Evolutionary conservation across 2,329 filamentous ascomycete species (phyloP).

Genomic region (Xylariaceae sp.): DNA sequence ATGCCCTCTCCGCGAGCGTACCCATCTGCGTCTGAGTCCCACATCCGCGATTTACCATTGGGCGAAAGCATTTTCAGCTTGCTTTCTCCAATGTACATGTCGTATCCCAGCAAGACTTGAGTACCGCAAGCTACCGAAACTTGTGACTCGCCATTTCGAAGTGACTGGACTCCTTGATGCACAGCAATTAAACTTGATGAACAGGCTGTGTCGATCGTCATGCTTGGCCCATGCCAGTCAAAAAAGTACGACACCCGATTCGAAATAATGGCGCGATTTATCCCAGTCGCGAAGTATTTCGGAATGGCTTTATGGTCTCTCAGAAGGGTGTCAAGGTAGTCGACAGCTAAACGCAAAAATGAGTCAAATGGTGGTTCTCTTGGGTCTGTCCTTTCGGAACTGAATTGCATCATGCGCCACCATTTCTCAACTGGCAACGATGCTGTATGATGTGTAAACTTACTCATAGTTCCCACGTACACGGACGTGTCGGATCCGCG

Average conservation of each 20-base stretch:
- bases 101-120: conserved; percentile 16
- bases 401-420: not conserved
- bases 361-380: too few species aligned
- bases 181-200: conserved; percentile 38
- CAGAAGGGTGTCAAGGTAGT: conserved; percentile 12
- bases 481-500: conserved; percentile 2
- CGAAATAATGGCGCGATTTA: conserved; percentile 35
- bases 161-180: conserved; percentile 30
- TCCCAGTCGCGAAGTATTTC: conserved; percentile 25
- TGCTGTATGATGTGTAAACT: too few species aligned
- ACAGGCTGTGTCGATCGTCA: conserved; percentile 46
- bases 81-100: conserved; percentile 11
- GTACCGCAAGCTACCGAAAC: conserved; percentile 17
- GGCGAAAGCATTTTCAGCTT: conserved; percentile 33
- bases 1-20: conserved; percentile 35
- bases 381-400: too few species aligned
- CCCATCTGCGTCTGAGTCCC: conserved; percentile 37
- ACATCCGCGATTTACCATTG: conserved; percentile 33
- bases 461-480: not conserved
- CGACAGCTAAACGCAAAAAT: not conserved
- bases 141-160: conserved; percentile 29
- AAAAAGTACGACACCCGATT: conserved; percentile 33
- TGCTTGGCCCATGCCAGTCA: conserved; percentile 37
- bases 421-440: too few species aligned
- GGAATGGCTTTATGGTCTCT: conserved; percentile 10